Percentiles rank a stretch among this genome's conserved stretches.
phyloP scores from a whole-genome alignment of 1,284 basidiomycete species.

The Termitomyces sp. region DNA sequence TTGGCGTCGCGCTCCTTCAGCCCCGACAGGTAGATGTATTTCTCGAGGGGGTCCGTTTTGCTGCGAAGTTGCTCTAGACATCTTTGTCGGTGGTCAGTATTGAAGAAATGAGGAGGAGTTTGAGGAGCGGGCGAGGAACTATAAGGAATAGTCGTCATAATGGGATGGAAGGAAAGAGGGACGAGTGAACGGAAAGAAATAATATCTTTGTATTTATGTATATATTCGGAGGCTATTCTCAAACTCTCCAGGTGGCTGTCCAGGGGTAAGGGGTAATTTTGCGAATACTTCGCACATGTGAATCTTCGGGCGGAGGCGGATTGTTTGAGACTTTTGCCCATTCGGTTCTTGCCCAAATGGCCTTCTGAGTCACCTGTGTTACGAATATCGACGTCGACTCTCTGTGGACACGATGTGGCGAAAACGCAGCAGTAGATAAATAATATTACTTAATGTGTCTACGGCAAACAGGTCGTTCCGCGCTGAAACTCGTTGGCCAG shows the following conservation, averaged over 20 bases:
- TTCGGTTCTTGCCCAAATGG: background rate
- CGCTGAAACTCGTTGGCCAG: background rate
- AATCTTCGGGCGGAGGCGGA: conserved; percentile 14
- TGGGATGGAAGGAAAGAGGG: background rate
- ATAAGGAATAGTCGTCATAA: conserved; percentile 2
- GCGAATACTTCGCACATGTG: conserved; percentile 11
- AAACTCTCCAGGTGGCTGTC: background rate
- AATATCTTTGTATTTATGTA: conserved; percentile 5
- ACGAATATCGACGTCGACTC: background rate
- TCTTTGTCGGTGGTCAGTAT: conserved; percentile 51
- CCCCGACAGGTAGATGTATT: conserved; percentile 67
- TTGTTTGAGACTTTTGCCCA: background rate
- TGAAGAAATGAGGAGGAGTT: conserved; percentile 48
- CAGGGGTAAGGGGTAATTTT: background rate
- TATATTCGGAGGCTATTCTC: background rate
- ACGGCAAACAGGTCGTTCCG: background rate
- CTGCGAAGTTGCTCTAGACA: conserved; percentile 57
- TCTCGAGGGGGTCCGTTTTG: conserved; percentile 54
- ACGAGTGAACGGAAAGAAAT: background rate
- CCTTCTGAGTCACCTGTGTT: background rate
- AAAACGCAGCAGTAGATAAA: background rate
- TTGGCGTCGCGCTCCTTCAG: conserved; percentile 60
- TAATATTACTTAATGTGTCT: background rate
- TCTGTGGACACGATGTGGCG: background rate
- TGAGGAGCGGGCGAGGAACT: conserved; percentile 9